These are phyloP conservation scores for Pseudocercospora vitis DNA, from an alignment of 2,329 filamentous ascomycete genomes.

Conservation along the genomic window DNA sequence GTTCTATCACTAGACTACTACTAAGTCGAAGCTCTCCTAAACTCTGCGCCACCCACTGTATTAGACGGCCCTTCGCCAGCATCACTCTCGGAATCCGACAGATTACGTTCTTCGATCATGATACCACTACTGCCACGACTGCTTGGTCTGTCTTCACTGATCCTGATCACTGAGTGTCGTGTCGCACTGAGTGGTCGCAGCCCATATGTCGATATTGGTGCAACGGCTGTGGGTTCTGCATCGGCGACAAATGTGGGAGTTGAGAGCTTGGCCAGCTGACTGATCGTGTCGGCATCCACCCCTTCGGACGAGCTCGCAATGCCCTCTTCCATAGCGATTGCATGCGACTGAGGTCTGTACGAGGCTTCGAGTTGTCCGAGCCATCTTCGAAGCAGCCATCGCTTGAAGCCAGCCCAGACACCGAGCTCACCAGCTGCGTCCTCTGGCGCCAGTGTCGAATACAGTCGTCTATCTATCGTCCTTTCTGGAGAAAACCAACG, in stretches of 20 bases:
- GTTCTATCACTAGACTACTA: no score
- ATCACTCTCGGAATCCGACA: constrained; percentile 40
- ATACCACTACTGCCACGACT: constrained; percentile 38
- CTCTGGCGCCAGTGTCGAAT: constrained; percentile 31
- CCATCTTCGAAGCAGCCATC: constrained; percentile 44
- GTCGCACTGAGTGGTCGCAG: constrained; percentile 17
- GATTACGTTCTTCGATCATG: constrained; percentile 45
- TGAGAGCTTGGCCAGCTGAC: constrained; percentile 37
- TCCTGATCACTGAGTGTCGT: constrained; percentile 6
- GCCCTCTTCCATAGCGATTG: constrained; percentile 15
- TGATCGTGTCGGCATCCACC: constrained; percentile 35
- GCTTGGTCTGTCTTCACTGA: constrained; percentile 38
- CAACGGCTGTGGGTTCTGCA: constrained; percentile 34
- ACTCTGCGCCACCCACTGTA: background rate
- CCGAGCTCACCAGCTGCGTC: constrained; percentile 44
- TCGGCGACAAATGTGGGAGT: constrained; percentile 42
- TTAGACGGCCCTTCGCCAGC: constrained; percentile 23
- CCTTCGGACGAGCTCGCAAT: constrained; percentile 5
- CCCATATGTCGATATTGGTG: constrained; percentile 15
- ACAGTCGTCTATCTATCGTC: constrained; percentile 39
- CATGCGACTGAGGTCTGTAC: constrained; percentile 4
- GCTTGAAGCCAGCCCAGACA: constrained; percentile 41
- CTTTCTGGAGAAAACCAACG: constrained; percentile 48
- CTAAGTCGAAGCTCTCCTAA: constrained; percentile 9
- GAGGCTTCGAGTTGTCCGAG: constrained; percentile 37